These are phyloP conservation scores for Sphaerulina musiva DNA, from an alignment of 2,329 filamentous ascomycete genomes.

Conservation along the genomic window DNA sequence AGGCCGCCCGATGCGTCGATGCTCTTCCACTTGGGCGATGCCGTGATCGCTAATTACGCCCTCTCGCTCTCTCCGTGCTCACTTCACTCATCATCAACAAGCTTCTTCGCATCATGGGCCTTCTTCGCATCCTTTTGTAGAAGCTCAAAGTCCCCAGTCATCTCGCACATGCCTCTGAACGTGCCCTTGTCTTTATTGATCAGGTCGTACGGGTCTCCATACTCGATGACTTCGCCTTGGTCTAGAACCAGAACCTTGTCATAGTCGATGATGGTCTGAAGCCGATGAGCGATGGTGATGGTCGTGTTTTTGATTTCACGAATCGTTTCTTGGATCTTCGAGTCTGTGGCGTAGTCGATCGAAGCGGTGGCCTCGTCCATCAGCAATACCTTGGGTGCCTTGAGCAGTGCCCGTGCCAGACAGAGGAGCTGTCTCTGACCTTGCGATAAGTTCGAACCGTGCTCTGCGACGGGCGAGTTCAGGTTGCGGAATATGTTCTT, in stretches of 20 bases:
- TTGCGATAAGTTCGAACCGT: constrained; percentile 88
- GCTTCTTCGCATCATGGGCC: constrained; percentile 40
- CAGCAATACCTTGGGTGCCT: constrained; percentile 84
- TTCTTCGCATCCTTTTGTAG: constrained; percentile 52
- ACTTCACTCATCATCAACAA: constrained; percentile 34
- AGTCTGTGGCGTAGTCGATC: constrained; percentile 92
- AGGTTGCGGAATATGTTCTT: constrained; percentile 93
- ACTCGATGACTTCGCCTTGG: constrained; percentile 80
- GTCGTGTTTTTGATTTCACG: constrained; percentile 87
- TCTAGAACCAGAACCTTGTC: constrained; percentile 95
- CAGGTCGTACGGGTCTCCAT: constrained; percentile 79
- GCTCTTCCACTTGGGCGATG: neutral
- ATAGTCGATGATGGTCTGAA: constrained; percentile 97
- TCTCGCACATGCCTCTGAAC: constrained; percentile 64
- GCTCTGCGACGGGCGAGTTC: constrained; percentile 75
- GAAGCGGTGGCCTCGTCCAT: constrained; percentile 99
- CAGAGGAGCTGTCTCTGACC: constrained; percentile 93
- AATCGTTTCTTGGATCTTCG: constrained; percentile 94
- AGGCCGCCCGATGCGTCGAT: constrained; percentile 4
- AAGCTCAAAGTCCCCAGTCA: constrained; percentile 56
- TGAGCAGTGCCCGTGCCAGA: constrained; percentile 85
- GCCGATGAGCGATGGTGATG: constrained; percentile 89
- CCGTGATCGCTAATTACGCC: neutral
- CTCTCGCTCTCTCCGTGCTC: neutral
- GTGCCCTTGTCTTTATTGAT: constrained; percentile 62